Evolutionary conservation across 192 early-diverging fungal species (phyloP), one percentile per base, ranked within the genome.

Genomic region (Backusella liffmaniae): DNA sequence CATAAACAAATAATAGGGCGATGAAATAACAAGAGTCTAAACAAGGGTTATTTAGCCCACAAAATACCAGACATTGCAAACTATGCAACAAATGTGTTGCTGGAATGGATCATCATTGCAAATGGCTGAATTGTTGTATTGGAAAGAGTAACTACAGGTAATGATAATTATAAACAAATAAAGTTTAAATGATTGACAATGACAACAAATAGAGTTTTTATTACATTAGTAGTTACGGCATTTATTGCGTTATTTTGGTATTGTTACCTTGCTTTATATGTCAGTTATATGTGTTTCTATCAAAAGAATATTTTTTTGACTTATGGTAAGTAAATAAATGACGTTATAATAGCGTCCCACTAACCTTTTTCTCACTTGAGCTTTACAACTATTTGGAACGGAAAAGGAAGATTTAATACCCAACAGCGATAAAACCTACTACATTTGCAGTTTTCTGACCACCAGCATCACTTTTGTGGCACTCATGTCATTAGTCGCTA

Each of bases 81-180:
- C 42, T 75, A 41, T 83, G 82, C 72, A 83, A 83, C 73, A 83
- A 83, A 72, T 83, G 82, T 53, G 75, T 83, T n/a, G 65, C 62
- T 49, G 77, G 73, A 7, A 79, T 83, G 82, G 82, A 83, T 70
- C 82, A 83, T 65, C 82, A 83, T 29, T 83, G 82, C 29, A 76
- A 76, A 77, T 83, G 78, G 78, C 13, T 83, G 7, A 83, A 83
- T 59, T 77, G 75, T 26, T 83, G 82, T 73, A 74, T 83, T 67
- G 82, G 82, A 39, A 56, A 51, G 15, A 49, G 29, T n/a, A 83
- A 83, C 44, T 83, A 83, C 41, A 83, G 67, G 82, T 79, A 62
- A 66, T 18, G 15, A 39, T 39, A 10, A 3, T 12, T 39, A 10
- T 39, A 39, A 39, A 39, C 10, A 39, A 39, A 39, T 39, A 39